Evolutionary conservation across 345 rosid species (phyloP), one percentile per base, ranked within the genome.

Genomic region (Linum tenue): DNA sequence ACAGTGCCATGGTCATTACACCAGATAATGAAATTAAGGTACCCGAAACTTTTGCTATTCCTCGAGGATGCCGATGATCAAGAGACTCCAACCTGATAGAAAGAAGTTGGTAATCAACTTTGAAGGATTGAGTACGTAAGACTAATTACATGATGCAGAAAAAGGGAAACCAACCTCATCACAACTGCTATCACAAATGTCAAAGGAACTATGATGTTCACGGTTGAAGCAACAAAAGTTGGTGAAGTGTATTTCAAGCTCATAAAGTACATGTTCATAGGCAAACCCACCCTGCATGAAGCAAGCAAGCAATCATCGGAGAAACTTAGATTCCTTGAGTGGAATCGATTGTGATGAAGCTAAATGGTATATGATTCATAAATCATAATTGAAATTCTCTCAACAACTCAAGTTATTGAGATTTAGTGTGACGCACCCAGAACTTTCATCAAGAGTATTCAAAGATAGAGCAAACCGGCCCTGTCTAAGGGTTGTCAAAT

Each of bases 221-320:
- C 9, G 68, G 74, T 40, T 7, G 81, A 69, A 38, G 78, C 59
- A 36, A 77, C 35, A n/a, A 71, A 74, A 42, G 78, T 59, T 6
- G 78, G 68, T 41, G 75, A 64, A 43, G 78, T 74, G 67, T 65
- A 74, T 38, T 57, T 77, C 71, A 77, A 58, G 64, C 75, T 74
- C 31, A 72, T 68, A 57, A 67, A 77, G 71, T 70, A 73, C 73
- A 73, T 55, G 71, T 77, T 71, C 1, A 62, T 5, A n/a, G 75
- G 68, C 37, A 73, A 65, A 63, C 81, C 56, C 9, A 62, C 70
- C 75, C 81, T 73, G 71, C 7, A 15, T n/a, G 16, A 22, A 22
- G 31, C 31, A 22, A 22, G 31, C 31, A n/a, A n/a, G n/a, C 31
- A 22, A 22, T 22, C 31, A 22, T 22, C 31, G 31, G 31, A 22